Evolutionary conservation across 2,329 filamentous ascomycete genomes (phyloP).

Genomic region (Alternaria brassicicola): DNA sequence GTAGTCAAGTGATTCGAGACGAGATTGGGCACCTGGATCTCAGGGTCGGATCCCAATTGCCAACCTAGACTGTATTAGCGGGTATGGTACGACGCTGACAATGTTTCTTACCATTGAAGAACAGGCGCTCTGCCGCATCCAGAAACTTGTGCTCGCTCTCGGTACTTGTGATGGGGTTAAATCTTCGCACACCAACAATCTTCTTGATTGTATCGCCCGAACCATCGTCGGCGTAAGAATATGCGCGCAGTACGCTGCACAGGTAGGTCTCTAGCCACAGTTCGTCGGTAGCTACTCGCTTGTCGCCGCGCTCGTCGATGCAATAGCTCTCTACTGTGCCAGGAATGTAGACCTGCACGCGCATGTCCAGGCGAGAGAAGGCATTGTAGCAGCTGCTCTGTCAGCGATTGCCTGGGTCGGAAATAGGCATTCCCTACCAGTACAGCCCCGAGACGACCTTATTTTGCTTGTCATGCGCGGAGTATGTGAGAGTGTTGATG

Average conservation of each 20-base stretch:
- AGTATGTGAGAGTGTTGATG: conserved; percentile 96
- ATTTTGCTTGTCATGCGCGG: conserved; percentile 78
- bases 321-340: conserved; percentile 97
- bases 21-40: conserved; percentile 95
- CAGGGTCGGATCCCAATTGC: conserved; percentile 94
- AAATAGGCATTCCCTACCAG: conserved; percentile 65
- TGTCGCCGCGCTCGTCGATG: conserved; percentile 94
- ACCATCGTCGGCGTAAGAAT: conserved; percentile 95
- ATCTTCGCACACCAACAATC: conserved; percentile 94
- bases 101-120: conserved; percentile 75
- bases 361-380: conserved; percentile 97
- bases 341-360: conserved; percentile 95
- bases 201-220: conserved; percentile 94
- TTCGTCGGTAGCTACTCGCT: conserved; percentile 88
- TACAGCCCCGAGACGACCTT: conserved; percentile 95
- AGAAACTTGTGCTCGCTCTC: conserved; percentile 97
- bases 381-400: conserved; percentile 88
- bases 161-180: conserved; percentile 98
- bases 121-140: conserved; percentile 90
- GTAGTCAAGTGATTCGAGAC: conserved; percentile 95
- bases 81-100: not conserved
- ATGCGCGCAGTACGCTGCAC: conserved; percentile 90
- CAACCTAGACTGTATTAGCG: conserved; percentile 62
- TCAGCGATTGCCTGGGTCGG: conserved; percentile 30
- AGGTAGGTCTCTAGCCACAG: conserved; percentile 98